These are phyloP conservation scores for Ustulina deusta DNA, from an alignment of 2,329 filamentous ascomycete genomes.

Conservation along the genomic window DNA sequence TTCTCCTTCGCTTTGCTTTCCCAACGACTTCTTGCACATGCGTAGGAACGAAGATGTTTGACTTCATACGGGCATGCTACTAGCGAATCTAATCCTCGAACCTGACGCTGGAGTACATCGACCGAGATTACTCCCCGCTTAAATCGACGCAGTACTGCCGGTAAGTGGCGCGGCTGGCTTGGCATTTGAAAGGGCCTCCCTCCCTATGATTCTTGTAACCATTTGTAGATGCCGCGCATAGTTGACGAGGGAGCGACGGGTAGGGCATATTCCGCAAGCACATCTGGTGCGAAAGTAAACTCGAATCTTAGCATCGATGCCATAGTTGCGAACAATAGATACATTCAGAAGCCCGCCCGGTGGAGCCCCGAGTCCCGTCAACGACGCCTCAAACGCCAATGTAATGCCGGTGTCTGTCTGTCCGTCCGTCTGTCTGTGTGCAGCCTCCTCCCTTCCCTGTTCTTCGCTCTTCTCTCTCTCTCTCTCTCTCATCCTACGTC, in stretches of 20 bases:
- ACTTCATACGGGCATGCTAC: no score
- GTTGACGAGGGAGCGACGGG: neutral
- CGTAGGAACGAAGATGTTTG: no score
- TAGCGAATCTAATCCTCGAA: no score
- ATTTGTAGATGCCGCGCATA: neutral
- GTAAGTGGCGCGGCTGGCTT: no score
- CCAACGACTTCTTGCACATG: no score
- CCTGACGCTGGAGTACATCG: no score
- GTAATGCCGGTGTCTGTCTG: slow-evolving; percentile 41
- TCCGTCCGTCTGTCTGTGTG: neutral
- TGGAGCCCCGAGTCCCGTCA: slow-evolving; percentile 7
- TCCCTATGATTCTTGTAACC: no score
- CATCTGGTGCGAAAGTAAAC: neutral
- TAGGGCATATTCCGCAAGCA: neutral
- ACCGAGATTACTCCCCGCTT: no score
- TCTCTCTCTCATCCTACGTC: neutral
- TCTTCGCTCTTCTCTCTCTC: neutral
- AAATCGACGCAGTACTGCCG: no score
- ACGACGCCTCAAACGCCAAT: slow-evolving; percentile 46
- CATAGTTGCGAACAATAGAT: neutral
- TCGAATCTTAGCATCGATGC: slow-evolving; percentile 27
- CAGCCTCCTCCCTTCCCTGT: neutral
- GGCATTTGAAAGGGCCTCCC: no score
- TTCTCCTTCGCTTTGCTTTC: slow-evolving; percentile 11
- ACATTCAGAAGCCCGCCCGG: slow-evolving; percentile 17